A percentile compares a stretch with the other conserved stretches of the same genome.
These are phyloP conservation scores for Herpetomonas samuelpessoai DNA, from an alignment of 208 protist species.

Conservation along the genomic window DNA sequence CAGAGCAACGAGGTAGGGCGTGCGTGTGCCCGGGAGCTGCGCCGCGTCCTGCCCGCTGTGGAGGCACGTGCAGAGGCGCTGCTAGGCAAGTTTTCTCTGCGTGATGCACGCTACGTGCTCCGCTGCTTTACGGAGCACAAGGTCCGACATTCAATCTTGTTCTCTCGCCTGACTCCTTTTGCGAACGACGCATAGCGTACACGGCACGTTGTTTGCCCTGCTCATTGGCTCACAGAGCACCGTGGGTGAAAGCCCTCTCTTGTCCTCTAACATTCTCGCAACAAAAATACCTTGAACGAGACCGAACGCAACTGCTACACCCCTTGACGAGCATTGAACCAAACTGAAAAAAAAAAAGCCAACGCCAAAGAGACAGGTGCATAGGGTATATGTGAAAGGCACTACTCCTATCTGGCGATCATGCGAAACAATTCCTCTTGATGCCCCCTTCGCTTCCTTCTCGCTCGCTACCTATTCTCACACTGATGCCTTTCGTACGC, in stretches of 20 bases:
- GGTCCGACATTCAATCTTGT: conserved; percentile 77
- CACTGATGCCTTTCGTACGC: neutral
- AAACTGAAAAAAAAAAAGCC: too few species aligned
- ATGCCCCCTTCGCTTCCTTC: neutral
- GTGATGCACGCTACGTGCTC: conserved; percentile 73
- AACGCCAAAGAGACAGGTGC: too few species aligned
- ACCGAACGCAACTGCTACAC: too few species aligned
- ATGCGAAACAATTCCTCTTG: too few species aligned
- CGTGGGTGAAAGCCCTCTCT: too few species aligned
- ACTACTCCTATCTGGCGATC: too few species aligned
- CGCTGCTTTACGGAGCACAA: conserved; percentile 73
- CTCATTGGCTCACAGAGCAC: too few species aligned
- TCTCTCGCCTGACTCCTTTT: conserved; percentile 64
- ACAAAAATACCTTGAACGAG: too few species aligned
- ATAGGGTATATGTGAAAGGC: too few species aligned
- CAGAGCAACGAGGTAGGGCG: conserved; percentile 29
- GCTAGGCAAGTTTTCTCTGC: conserved; percentile 59
- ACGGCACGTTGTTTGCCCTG: neutral
- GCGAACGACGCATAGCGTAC: conserved; percentile 16
- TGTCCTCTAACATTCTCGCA: too few species aligned
- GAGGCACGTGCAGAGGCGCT: conserved; percentile 56
- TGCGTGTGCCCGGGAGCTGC: conserved; percentile 59
- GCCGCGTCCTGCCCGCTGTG: conserved; percentile 54
- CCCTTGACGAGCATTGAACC: too few species aligned
- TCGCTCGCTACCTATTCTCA: neutral